Conservation (phyloP, 371 early-diverging fungal genomes). For the Blastocladiella emersonii region DNA sequence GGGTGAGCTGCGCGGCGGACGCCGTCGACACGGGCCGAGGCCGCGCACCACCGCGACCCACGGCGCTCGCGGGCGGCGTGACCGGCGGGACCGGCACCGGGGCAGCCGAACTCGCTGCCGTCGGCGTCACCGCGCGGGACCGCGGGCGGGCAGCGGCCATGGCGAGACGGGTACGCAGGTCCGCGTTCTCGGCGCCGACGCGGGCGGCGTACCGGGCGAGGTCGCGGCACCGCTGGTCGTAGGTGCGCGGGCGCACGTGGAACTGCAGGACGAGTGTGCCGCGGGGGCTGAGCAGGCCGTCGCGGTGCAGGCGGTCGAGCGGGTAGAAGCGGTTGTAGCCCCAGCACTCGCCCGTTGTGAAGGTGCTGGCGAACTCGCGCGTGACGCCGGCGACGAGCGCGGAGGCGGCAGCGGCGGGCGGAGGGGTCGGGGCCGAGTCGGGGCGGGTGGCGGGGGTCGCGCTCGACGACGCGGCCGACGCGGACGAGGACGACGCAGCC, state of each 20-base stretch:
- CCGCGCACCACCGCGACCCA: no score
- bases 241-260: constrained; percentile 16
- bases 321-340: neutral
- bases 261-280: constrained; percentile 12
- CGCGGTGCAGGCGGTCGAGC: constrained; percentile 2
- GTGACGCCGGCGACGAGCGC: neutral
- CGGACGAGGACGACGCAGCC: neutral
- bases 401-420: neutral
- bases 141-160: neutral
- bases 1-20: no score
- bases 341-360: neutral
- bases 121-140: no score
- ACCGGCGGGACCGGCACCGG: no score
- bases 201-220: constrained; percentile 7
- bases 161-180: neutral
- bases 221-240: constrained; percentile 12
- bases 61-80: no score
- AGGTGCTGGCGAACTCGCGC: neutral
- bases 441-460: neutral
- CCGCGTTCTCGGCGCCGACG: neutral
- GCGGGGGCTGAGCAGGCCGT: constrained; percentile 5
- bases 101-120: no score
- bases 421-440: neutral
- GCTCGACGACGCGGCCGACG: neutral
- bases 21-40: no score